Percentiles rank a stretch among this genome's conserved stretches.
Conservation (phyloP, 129 eudicot species). For the Oenanthe sinensis region DNA sequence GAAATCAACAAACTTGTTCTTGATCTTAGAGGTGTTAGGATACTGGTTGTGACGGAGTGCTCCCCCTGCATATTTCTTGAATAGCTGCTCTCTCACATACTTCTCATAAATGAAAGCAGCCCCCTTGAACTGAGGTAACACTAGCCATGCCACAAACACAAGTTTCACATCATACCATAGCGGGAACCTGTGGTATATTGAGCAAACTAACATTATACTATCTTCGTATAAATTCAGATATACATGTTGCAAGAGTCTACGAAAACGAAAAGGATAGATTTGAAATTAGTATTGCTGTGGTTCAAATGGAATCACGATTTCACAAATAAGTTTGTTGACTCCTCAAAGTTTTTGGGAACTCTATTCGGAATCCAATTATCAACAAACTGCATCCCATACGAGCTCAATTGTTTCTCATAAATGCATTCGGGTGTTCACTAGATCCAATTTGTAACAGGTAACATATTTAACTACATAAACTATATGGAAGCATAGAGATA, state of each 20-base stretch:
- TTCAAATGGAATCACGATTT: not conserved
- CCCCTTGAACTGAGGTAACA: constrained; percentile 84
- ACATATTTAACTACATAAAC: not conserved
- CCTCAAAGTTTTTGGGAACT: not conserved
- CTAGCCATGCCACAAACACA: constrained; percentile 69
- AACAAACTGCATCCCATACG: not conserved
- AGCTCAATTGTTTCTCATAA: not conserved
- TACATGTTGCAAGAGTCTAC: not conserved
- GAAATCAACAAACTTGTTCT: constrained; percentile 52
- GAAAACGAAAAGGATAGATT: not conserved
- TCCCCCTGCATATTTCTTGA: constrained; percentile 43
- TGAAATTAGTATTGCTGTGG: not conserved
- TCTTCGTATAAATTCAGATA: not conserved
- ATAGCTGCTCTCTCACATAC: constrained; percentile 63
- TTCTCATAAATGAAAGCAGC: constrained; percentile 90
- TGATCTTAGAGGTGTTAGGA: constrained; percentile 41
- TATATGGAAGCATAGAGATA: not conserved
- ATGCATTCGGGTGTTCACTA: not conserved
- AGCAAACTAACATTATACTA: not conserved
- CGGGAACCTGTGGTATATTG: constrained; percentile 51
- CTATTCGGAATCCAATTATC: not conserved
- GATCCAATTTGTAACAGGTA: not conserved
- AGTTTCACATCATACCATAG: constrained; percentile 81
- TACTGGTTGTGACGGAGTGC: constrained; percentile 16
- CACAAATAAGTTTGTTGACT: not conserved